Evolutionary conservation across 108 stramenopile species (phyloP), one percentile per base, ranked within the genome.

Genomic region (Cylindrotheca closterium): DNA sequence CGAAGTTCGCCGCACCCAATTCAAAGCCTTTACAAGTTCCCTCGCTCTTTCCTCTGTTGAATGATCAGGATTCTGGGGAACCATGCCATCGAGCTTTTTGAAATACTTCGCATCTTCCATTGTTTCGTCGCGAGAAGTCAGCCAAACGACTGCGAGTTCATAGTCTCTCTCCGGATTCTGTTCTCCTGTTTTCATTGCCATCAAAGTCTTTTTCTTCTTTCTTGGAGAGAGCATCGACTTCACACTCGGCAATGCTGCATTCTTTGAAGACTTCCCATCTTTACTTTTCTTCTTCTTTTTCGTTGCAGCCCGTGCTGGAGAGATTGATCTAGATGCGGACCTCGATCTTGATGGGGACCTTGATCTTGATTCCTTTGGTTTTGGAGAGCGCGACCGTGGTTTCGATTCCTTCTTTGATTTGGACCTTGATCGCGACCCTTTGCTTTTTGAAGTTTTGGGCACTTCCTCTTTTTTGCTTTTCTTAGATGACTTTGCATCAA

Each of bases 1-100:
- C n/a, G 63, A 42, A 42, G 37, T 52, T 25, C 24, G 7, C 24
- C 18, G 7, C 7, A 52, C 51, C 51, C 51, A 60, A 47, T 63
- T 51, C 23, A 63, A 25, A 30, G 50, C 62, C 50, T 63, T 63
- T 2, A 30, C n/a, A 1, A 51, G 15, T n/a, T 63, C 50, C 25
- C 18, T 15, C 1, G 50, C 64, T 42, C 64, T 27, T 2, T 24
- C 33, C 42, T 55, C 64, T 26, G 24, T 55, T 45, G 51, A 28
- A 22, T 65, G 37, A 7, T 30, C 64, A 23, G n/a, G 22, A 23
- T 33, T 65, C 24, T 53, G 53, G 7, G 53, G 53, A 8, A 65
- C 31, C 54, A 53, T 65, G 8, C 21, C 15, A 8, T 63, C 63
- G 8, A 63, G 63, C 27, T 52, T 63, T 23, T 63, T 63, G 29